These are phyloP conservation scores for Saccharomyces hybrid DNA, from an alignment of 1,139 yeast genomes.

Conservation along the genomic window DNA sequence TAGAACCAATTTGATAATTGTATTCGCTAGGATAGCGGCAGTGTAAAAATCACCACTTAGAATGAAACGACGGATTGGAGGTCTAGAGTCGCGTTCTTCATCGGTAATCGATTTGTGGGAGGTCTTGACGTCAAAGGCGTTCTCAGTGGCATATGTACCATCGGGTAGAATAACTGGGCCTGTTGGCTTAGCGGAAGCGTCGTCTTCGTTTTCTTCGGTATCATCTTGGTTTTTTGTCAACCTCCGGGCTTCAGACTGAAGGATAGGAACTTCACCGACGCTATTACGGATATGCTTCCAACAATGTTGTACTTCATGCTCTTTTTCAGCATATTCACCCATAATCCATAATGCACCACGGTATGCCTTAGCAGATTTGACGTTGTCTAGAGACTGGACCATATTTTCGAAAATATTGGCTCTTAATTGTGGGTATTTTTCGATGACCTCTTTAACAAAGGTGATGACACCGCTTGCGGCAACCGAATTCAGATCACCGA, in stretches of 20 bases:
- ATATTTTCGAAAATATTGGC: constrained; percentile 58
- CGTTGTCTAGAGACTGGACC: constrained; percentile 52
- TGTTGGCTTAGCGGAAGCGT: constrained; percentile 34
- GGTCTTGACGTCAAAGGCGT: constrained; percentile 48
- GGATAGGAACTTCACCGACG: constrained; percentile 87
- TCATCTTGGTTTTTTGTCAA: constrained; percentile 29
- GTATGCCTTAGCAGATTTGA: constrained; percentile 83
- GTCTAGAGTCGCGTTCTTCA: constrained; percentile 37
- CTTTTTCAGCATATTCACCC: constrained; percentile 82
- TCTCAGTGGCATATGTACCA: constrained; percentile 97
- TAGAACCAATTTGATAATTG: constrained; percentile 81
- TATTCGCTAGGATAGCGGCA: constrained; percentile 83
- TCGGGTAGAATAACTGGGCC: constrained; percentile 91
- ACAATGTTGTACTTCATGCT: constrained; percentile 65
- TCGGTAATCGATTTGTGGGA: constrained; percentile 11
- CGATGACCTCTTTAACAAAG: constrained; percentile 90
- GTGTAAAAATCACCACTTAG: constrained; percentile 86
- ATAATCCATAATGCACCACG: constrained; percentile 94
- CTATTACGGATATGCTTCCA: constrained; percentile 83
- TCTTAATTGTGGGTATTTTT: constrained; percentile 80
- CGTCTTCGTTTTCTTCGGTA: constrained; percentile 33
- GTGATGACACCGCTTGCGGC: constrained; percentile 87
- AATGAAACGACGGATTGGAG: constrained; percentile 76
- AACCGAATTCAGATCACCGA: constrained; percentile 72
- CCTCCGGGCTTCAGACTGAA: constrained; percentile 60